Evolutionary conservation across 305 asterid genomes (phyloP), one percentile per base, ranked within the genome.

Genomic region (Fraxinus floribunda): DNA sequence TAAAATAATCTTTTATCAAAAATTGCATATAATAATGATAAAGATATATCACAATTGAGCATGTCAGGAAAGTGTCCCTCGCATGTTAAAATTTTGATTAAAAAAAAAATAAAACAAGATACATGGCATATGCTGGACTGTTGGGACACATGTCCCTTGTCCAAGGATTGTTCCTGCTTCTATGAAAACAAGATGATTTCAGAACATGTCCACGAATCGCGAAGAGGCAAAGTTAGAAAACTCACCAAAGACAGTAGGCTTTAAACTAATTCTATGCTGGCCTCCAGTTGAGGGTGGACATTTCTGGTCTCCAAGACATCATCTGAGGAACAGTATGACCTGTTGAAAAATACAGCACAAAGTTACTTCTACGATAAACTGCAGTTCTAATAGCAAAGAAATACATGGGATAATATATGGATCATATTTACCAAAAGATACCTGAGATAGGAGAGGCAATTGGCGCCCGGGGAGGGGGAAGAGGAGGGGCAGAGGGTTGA

Each of bases 201-300:
- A 70, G 7, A 70, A 32, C 76, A 70, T 70, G 76, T 70, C 38
- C 20, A 70, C 3, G 24, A 32, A 41, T 30, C 24, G n/a, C 11
- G 20, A 78, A 78, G 39, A 30, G 73, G 38, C 38, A 36, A 29
- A 77, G 82, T 39, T 0, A 74, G 79, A 77, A 79, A 78, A 49
- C 91, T 86, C 79, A 89, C 91, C 90, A 68, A 38, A 81, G 80
- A 84, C 83, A 70, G 85, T 68, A 79, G 74, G 57, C 55, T 77
- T 77, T 66, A 41, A 75, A 79, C 77, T 68, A 80, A 79, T 82
- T 81, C 91, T 70, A 93, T 10, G 91, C 79, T 85, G 97, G 95
- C 82, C 97, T 92, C 97, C 97, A 90, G 84, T 84, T 90, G 84
- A 89, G 84, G 2, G 91, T 77, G 79, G 94, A 79, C 89, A 90